Percentiles rank a stretch among this genome's conserved stretches.
Evolutionary conservation across 495 filamentous ascomycete genomes (phyloP).

Genomic region (Baudoinia panamericana): DNA sequence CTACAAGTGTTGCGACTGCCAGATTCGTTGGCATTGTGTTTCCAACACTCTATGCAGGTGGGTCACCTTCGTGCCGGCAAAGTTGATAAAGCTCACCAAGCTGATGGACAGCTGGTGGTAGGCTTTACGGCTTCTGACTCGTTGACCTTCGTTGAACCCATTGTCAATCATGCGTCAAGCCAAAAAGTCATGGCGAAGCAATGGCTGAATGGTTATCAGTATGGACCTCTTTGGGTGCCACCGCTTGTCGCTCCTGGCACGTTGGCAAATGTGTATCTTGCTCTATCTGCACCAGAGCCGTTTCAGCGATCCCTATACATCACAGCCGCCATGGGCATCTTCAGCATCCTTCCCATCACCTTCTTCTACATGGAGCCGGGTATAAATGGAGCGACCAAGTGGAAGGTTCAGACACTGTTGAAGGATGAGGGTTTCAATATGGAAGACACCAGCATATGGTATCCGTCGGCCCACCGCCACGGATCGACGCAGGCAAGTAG

Average conservation of each 20-base stretch:
- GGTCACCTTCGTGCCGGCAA: too few relatives aligned
- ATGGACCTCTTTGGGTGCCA: constrained; percentile 24
- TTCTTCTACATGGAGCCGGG: constrained; percentile 24
- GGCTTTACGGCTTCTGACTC: constrained; percentile 16
- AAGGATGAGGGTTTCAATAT: constrained; percentile 23
- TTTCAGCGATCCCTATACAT: constrained; percentile 6
- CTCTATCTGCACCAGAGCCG: constrained; percentile 7
- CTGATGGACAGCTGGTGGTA: constrained; percentile 1
- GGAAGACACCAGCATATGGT: constrained; percentile 12
- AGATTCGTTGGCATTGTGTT: constrained; percentile 14
- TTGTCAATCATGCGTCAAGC: constrained; percentile 19
- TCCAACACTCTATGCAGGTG: constrained; percentile 15
- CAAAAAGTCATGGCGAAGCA: constrained; percentile 24
- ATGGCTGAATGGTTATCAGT: constrained; percentile 25
- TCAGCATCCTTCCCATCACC: constrained; percentile 25
- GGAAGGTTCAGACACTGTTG: constrained; percentile 26
- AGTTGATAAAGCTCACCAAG: background rate
- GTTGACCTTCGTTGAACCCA: constrained; percentile 16
- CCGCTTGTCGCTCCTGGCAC: constrained; percentile 22
- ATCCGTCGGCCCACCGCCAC: constrained; percentile 18
- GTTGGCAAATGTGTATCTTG: constrained; percentile 16
- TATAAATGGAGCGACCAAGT: constrained; percentile 26
- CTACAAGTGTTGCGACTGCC: constrained; percentile 1
- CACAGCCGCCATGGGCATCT: constrained; percentile 15
- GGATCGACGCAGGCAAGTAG: too few relatives aligned